Evolutionary conservation across 169 alveolate genomes (phyloP).

Genomic region (Sarcocystis neurona): DNA sequence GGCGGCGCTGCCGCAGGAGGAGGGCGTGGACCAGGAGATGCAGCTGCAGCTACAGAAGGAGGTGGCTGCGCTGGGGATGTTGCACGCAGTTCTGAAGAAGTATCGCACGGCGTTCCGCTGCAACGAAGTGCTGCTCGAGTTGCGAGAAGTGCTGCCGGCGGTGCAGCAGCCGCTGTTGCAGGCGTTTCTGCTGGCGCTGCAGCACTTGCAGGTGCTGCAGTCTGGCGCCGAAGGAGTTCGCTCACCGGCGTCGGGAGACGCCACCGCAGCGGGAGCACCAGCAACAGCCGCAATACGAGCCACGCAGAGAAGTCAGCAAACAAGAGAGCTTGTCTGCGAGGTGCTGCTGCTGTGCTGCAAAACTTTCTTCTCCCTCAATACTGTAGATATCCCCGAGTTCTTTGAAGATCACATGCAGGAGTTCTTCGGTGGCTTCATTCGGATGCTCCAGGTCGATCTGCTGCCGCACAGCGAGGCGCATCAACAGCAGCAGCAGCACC

Average conservation of each 20-base stretch:
- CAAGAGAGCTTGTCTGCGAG: neutral
- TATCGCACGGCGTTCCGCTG: conserved; percentile 37
- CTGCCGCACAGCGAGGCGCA: conserved; percentile 9
- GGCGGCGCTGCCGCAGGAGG: neutral
- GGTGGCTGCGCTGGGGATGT: conserved; percentile 15
- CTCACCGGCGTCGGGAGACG: neutral
- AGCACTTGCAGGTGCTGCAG: conserved; percentile 5
- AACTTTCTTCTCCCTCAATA: conserved; percentile 41
- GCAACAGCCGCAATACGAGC: neutral
- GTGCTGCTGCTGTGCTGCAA: conserved; percentile 7
- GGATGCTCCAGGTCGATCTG: neutral
- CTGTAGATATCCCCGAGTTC: conserved; percentile 59
- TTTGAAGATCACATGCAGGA: conserved; percentile 47
- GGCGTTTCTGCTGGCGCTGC: neutral
- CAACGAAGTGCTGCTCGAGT: conserved; percentile 51
- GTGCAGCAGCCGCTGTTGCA: conserved; percentile 47
- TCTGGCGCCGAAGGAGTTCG: neutral
- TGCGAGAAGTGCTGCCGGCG: conserved; percentile 23
- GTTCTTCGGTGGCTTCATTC: conserved; percentile 24
- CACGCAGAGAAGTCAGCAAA: neutral
- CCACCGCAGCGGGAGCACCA: neutral
- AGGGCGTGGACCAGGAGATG: no score
- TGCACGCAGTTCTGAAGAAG: conserved; percentile 43
- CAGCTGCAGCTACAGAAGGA: neutral
- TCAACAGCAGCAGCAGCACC: neutral